phyloP scores from a whole-genome alignment of 2,329 filamentous ascomycete species.

The Teratosphaeria nubilosa region DNA sequence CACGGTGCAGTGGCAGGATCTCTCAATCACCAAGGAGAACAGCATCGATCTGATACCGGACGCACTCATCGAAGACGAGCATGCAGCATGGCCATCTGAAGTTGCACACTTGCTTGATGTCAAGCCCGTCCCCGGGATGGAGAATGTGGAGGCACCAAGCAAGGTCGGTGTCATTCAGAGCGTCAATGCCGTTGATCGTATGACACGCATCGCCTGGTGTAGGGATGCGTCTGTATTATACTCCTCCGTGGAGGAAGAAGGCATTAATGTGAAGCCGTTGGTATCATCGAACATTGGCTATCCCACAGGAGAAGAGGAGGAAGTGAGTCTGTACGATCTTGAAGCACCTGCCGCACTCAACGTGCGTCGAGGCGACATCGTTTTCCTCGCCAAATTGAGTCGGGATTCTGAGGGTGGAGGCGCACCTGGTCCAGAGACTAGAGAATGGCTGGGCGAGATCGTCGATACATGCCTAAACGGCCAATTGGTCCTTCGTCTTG shows the following conservation, averaged over 20 bases:
- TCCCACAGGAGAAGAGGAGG: slow-evolving; percentile 27
- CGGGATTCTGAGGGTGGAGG: slow-evolving; percentile 4
- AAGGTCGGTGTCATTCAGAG: slow-evolving; percentile 48
- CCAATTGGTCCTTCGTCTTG: slow-evolving; percentile 43
- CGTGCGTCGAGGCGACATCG: slow-evolving; percentile 43
- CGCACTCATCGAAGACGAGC: slow-evolving; percentile 43
- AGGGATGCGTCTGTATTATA: slow-evolving; percentile 46
- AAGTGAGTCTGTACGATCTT: slow-evolving; percentile 51
- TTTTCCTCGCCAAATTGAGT: slow-evolving; percentile 32
- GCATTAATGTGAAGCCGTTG: slow-evolving; percentile 24
- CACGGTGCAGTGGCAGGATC: slow-evolving; percentile 50
- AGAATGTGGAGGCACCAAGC: slow-evolving; percentile 25
- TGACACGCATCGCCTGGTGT: slow-evolving; percentile 48
- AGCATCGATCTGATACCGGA: slow-evolving; percentile 41
- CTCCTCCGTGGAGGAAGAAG: slow-evolving; percentile 37
- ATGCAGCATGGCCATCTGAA: slow-evolving; percentile 48
- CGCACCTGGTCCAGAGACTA: slow-evolving; percentile 2
- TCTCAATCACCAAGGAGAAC: slow-evolving; percentile 37
- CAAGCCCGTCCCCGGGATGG: slow-evolving; percentile 7
- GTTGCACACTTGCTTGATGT: slow-evolving; percentile 26
- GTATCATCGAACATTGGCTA: slow-evolving; percentile 11
- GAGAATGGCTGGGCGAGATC: slow-evolving; percentile 49
- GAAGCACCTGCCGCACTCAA: slow-evolving; percentile 39
- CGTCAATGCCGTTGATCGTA: slow-evolving; percentile 45
- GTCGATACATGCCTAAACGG: slow-evolving; percentile 46